These are phyloP conservation scores for Aspergillus homomorphus DNA, from an alignment of 495 filamentous ascomycete genomes.

Conservation along the genomic window DNA sequence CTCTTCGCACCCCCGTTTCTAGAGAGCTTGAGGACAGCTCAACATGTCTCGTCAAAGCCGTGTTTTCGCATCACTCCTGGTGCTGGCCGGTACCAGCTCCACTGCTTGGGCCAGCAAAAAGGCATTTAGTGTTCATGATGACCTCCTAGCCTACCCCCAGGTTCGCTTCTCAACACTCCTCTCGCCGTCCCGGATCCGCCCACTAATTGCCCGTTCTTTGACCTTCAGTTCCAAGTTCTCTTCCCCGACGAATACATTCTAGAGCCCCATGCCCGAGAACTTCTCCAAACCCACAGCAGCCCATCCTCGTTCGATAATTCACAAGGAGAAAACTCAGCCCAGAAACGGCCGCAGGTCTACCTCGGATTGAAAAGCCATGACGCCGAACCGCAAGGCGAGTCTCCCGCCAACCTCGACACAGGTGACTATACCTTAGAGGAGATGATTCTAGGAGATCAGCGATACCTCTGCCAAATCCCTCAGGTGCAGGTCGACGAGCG, in stretches of 20 bases:
- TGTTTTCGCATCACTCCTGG: conserved; percentile 28
- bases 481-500: conserved; percentile 51
- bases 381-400: conserved; percentile 4
- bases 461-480: conserved; percentile 85
- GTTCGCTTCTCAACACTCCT: conserved; percentile 41
- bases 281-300: conserved; percentile 43
- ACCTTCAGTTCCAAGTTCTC: conserved; percentile 71
- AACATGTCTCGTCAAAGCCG: conserved; percentile 30
- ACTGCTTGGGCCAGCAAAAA: conserved; percentile 51
- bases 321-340: conserved; percentile 14
- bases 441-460: conserved; percentile 65
- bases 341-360: conserved; percentile 18
- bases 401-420: not conserved
- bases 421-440: conserved; percentile 38
- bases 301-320: conserved; percentile 12
- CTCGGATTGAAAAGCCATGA: conserved; percentile 17
- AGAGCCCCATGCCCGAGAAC: conserved; percentile 62
- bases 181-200: not conserved
- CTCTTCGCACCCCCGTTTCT: not conserved
- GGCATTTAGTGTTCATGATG: conserved; percentile 81
- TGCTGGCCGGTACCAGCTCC: conserved; percentile 35
- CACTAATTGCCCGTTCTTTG: conserved; percentile 13
- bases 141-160: conserved; percentile 89
- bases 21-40: not conserved
- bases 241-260: conserved; percentile 74